Evolutionary conservation across 805 yeast genomes (phyloP).

Genomic region (Hermanozyma aechmeae): DNA sequence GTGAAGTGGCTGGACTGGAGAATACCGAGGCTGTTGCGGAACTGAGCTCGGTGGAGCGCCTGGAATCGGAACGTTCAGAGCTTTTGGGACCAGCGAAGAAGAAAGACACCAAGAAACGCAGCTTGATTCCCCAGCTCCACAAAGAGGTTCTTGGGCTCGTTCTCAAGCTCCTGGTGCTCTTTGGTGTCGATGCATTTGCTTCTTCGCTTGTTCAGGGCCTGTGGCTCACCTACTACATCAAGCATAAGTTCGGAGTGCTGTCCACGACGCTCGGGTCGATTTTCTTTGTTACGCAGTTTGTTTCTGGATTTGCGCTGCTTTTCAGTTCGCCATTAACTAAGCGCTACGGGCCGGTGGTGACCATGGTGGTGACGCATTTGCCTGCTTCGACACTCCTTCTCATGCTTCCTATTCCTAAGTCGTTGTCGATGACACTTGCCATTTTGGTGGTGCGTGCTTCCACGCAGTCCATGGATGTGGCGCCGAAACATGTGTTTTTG

Average conservation of each 20-base stretch:
- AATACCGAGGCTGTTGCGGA: too few species aligned
- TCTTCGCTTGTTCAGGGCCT: slow-evolving; percentile 35
- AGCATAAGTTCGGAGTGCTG: slow-evolving; percentile 22
- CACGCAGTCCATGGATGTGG: slow-evolving; percentile 39
- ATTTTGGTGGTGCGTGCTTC: slow-evolving; percentile 25
- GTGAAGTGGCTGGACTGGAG: too few species aligned
- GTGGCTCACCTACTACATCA: slow-evolving; percentile 38
- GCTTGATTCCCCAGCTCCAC: too few species aligned
- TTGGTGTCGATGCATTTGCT: slow-evolving; percentile 35
- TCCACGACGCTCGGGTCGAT: slow-evolving; percentile 29
- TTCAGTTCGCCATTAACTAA: slow-evolving; percentile 35
- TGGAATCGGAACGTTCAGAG: too few species aligned
- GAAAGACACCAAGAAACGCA: too few species aligned
- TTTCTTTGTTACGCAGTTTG: slow-evolving; percentile 28
- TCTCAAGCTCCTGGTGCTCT: slow-evolving; percentile 25
- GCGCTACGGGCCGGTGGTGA: slow-evolving; percentile 32
- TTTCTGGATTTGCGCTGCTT: slow-evolving; percentile 31
- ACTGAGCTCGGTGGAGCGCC: too few species aligned
- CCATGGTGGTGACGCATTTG: slow-evolving; percentile 37
- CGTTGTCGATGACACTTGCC: slow-evolving; percentile 19
- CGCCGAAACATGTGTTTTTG: slow-evolving; percentile 39
- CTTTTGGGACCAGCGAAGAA: too few species aligned
- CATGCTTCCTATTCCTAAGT: slow-evolving; percentile 29
- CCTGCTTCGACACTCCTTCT: slow-evolving; percentile 32
- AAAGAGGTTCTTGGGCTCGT: too few species aligned